These are phyloP conservation scores for Isoetes engelmannii DNA, from an alignment of 83 land plant genomes.

Conservation along the genomic window DNA sequence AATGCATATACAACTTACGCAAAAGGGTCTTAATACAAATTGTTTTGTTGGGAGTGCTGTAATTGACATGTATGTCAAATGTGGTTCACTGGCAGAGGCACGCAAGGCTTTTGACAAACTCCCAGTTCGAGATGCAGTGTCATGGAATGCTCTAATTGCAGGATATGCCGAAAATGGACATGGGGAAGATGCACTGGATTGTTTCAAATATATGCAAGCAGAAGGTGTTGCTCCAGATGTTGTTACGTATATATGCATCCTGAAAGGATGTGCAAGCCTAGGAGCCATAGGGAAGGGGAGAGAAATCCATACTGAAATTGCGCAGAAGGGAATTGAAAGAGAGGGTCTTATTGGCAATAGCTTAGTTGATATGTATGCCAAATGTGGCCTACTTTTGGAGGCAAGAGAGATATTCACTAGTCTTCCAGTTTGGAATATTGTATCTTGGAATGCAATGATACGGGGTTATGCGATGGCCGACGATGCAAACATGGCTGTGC, in stretches of 20 bases:
- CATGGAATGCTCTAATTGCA: background rate
- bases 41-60: conserved; percentile 8
- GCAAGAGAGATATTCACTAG: no score
- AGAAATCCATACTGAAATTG: background rate
- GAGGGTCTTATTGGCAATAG: conserved; percentile 6
- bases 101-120: conserved; percentile 2
- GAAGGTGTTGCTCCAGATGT: background rate
- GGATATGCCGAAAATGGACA: conserved; percentile 7
- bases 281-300: conserved; percentile 5
- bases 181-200: conserved; percentile 2
- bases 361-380: background rate
- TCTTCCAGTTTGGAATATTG: no score
- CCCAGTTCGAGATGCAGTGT: background rate
- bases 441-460: background rate
- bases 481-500: background rate
- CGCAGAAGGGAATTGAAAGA: background rate
- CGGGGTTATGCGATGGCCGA: conserved; percentile 5
- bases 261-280: conserved; percentile 12
- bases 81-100: conserved; percentile 1
- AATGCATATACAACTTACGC: background rate
- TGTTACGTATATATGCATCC: background rate
- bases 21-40: background rate
- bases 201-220: background rate
- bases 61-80: conserved; percentile 13
- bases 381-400: no score